A percentile compares a stretch with the other conserved stretches of the same genome.
These are phyloP conservation scores for Quercus bicolor DNA, from an alignment of 306 rosid genomes.

Conservation along the genomic window DNA sequence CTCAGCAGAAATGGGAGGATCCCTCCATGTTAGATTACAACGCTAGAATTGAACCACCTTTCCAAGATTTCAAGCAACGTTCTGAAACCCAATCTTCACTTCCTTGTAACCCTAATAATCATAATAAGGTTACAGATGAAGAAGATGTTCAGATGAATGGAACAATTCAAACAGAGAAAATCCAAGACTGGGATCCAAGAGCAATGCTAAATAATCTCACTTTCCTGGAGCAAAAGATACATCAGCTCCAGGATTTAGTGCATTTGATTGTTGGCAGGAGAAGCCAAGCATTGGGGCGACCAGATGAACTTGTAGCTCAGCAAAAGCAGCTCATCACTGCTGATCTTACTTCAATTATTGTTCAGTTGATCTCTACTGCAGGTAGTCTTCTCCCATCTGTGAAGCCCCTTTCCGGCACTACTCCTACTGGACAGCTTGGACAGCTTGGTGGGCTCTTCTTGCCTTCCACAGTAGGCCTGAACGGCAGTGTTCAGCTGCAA, in stretches of 20 bases:
- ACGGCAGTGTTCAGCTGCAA: constrained; percentile 35
- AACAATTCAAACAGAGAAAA: constrained; percentile 30
- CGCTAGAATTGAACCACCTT: constrained; percentile 45
- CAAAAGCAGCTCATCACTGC: constrained; percentile 90
- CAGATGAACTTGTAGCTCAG: constrained; percentile 66
- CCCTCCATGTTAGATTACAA: constrained; percentile 50
- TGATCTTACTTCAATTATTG: constrained; percentile 85
- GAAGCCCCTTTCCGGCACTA: constrained; percentile 42
- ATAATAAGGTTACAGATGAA: constrained; percentile 31
- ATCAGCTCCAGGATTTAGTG: constrained; percentile 87
- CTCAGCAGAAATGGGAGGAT: constrained; percentile 51
- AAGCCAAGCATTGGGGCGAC: constrained; percentile 56
- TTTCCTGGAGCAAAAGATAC: constrained; percentile 82
- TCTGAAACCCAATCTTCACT: constrained; percentile 32
- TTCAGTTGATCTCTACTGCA: constrained; percentile 88
- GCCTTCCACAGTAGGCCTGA: constrained; percentile 39
- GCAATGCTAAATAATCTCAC: constrained; percentile 71
- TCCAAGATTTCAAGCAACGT: constrained; percentile 47
- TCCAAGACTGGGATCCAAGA: constrained; percentile 80
- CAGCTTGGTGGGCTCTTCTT: constrained; percentile 42
- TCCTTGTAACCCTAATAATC: constrained; percentile 35
- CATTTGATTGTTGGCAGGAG: constrained; percentile 68
- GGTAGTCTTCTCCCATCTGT: constrained; percentile 89
- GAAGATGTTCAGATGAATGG: constrained; percentile 36
- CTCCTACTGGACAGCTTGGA: constrained; percentile 47